Evolutionary conservation across 805 yeast genomes (phyloP).

Genomic region (Zygosaccharomyces lentus): DNA sequence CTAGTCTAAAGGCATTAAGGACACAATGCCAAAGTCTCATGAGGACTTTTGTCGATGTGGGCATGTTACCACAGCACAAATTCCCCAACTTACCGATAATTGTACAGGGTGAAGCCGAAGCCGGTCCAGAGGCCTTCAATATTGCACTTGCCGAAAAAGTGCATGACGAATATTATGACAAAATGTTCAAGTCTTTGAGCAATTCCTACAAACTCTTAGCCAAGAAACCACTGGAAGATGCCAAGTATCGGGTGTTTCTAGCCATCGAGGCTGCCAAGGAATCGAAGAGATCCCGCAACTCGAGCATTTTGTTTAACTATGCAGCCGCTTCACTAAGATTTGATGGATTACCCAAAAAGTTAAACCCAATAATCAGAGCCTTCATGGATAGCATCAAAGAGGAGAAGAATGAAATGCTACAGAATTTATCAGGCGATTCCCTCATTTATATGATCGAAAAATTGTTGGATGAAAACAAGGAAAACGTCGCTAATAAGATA

Average conservation of each 20-base stretch:
- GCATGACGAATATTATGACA: constrained; percentile 58
- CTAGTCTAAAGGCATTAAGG: constrained; percentile 77
- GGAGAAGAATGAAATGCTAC: constrained; percentile 65
- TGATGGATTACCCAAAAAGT: constrained; percentile 70
- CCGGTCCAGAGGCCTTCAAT: constrained; percentile 91
- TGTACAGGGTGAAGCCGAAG: constrained; percentile 90
- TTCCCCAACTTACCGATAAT: constrained; percentile 82
- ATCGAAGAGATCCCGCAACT: constrained; percentile 46
- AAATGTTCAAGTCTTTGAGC: constrained; percentile 55
- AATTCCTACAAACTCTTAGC: constrained; percentile 69
- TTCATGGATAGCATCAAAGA: constrained; percentile 87
- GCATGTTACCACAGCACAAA: constrained; percentile 63
- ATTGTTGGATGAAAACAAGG: constrained; percentile 53
- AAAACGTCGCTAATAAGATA: constrained; percentile 81
- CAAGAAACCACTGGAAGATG: constrained; percentile 70
- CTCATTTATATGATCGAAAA: constrained; percentile 60
- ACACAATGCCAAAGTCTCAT: constrained; percentile 82
- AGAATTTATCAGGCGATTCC: constrained; percentile 64
- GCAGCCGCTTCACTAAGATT: constrained; percentile 70
- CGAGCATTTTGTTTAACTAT: constrained; percentile 63
- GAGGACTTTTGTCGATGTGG: constrained; percentile 70
- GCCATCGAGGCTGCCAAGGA: constrained; percentile 67
- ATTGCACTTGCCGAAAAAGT: constrained; percentile 71
- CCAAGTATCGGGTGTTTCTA: constrained; percentile 58
- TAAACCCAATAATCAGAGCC: constrained; percentile 83